A percentile compares a stretch with the other conserved stretches of the same genome.
These are phyloP conservation scores for Forsythia viridissima DNA, from an alignment of 257 asterid genomes.

Conservation along the genomic window DNA sequence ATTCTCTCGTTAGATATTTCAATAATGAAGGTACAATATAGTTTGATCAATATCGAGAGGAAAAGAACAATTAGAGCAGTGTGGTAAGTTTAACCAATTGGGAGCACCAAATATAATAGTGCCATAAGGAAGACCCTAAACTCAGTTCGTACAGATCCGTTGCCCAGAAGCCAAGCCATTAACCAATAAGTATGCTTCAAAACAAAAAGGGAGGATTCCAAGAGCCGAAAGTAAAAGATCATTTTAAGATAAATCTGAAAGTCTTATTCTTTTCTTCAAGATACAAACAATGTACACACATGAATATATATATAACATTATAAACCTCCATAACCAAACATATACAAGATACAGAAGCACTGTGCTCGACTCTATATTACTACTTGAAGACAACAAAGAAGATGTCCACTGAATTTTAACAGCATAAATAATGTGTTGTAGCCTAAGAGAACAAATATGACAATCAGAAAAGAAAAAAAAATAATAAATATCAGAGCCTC, in stretches of 20 bases:
- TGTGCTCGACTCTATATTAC: not conserved
- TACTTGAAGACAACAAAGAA: not conserved
- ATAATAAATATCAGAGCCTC: not conserved
- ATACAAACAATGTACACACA: not conserved
- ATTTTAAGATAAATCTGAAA: not conserved
- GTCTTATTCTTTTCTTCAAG: not conserved
- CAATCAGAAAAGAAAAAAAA: not conserved
- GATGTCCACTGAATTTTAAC: not conserved
- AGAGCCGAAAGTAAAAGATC: not conserved
- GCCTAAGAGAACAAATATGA: not conserved
- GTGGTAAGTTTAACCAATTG: not conserved
- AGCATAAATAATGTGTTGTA: not conserved
- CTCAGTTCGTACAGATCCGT: not conserved
- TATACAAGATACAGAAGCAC: not conserved
- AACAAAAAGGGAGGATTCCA: too few relatives aligned
- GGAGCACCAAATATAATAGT: not conserved
- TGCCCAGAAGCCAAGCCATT: not conserved
- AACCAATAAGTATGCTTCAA: not conserved
- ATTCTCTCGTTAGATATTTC: not conserved
- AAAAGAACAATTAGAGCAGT: not conserved
- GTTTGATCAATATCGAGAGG: not conserved
- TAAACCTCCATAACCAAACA: not conserved
- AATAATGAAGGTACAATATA: not conserved
- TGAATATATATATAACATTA: not conserved
- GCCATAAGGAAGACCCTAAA: not conserved